Percentiles rank a stretch among this genome's conserved stretches.
These are phyloP conservation scores for Pyricularia sp. DNA, from an alignment of 2,329 filamentous ascomycete genomes.

Conservation along the genomic window DNA sequence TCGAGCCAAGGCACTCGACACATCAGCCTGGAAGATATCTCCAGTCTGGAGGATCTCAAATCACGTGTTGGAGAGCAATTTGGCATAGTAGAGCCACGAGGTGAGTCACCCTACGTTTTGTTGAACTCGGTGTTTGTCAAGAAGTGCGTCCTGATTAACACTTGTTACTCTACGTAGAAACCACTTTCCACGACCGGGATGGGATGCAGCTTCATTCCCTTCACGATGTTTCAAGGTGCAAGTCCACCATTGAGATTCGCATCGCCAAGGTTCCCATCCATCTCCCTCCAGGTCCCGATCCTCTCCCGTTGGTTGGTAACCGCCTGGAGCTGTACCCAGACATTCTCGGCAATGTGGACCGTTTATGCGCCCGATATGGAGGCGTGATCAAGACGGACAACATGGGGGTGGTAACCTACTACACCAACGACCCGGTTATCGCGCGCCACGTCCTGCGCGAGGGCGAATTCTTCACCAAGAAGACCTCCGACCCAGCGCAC, in stretches of 20 bases:
- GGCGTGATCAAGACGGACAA: neutral
- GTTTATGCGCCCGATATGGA: neutral
- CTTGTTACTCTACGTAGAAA: neutral
- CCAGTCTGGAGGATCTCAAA: neutral
- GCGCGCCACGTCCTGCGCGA: neutral
- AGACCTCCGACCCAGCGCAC: neutral
- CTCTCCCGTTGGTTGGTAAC: neutral
- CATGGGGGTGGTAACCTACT: neutral
- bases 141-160: neutral
- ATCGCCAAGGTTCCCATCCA: neutral
- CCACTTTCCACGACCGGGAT: neutral
- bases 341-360: neutral
- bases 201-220: neutral
- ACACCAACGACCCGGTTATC: neutral
- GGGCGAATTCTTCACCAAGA: neutral
- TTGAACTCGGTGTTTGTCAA: neutral
- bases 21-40: neutral
- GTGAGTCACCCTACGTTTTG: neutral
- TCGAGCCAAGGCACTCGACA: neutral
- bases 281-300: neutral
- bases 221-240: neutral
- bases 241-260: neutral
- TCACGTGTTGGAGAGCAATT: neutral
- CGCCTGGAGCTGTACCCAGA: neutral
- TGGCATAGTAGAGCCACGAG: neutral